Conservation (phyloP, 2,329 filamentous ascomycete genomes). For the Ascochyta viciae-villosae region DNA sequence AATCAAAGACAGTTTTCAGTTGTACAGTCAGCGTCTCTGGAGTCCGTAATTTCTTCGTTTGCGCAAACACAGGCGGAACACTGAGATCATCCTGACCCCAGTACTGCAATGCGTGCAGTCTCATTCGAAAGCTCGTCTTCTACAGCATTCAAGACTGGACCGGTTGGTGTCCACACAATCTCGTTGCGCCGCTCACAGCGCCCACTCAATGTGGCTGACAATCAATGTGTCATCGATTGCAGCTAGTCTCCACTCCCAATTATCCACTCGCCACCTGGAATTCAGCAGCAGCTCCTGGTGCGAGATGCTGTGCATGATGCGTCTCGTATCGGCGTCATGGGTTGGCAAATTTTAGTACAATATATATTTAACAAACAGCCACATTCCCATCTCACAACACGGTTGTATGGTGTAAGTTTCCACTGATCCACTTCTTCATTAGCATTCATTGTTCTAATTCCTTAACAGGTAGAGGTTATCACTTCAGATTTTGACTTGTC, state of each 20-base stretch:
- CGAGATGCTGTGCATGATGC: no score
- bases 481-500: constrained; percentile 34
- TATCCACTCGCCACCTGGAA: not conserved
- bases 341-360: no score
- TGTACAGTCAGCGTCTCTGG: no score
- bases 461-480: constrained; percentile 31
- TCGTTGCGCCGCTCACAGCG: no score
- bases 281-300: not conserved
- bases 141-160: no score
- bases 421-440: not conserved
- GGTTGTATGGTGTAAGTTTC: constrained; percentile 28
- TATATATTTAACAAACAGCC: no score
- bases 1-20: no score
- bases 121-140: no score
- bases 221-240: not conserved
- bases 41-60: not conserved
- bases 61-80: not conserved
- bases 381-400: constrained; percentile 13
- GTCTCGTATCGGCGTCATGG: no score
- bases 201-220: not conserved
- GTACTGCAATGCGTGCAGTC: not conserved
- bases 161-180: no score
- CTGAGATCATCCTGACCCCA: not conserved
- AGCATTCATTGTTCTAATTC: constrained; percentile 18
- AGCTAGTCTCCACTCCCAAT: not conserved